These are phyloP conservation scores for Phytopythium ostracodes DNA, from an alignment of 352 stramenopile species.

Conservation along the genomic window DNA sequence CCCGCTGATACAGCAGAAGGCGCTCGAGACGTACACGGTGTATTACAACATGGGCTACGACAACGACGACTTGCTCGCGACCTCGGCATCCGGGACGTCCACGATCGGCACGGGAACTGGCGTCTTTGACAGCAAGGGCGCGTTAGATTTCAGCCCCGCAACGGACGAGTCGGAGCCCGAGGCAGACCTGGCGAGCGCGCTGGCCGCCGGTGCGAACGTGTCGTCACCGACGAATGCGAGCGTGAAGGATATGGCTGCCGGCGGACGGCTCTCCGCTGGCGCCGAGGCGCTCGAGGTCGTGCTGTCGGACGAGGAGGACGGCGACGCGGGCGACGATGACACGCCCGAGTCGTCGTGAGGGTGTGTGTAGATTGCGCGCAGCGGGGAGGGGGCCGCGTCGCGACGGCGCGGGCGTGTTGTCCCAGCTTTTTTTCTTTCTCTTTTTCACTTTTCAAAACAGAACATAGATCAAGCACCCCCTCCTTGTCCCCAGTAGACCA, in stretches of 20 bases:
- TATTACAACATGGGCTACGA: constrained; percentile 91
- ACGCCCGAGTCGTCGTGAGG: constrained; percentile 26
- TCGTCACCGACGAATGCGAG: constrained; percentile 8
- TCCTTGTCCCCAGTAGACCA: not conserved
- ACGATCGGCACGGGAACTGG: constrained; percentile 3
- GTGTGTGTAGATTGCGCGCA: not conserved
- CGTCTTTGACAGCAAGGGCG: constrained; percentile 27
- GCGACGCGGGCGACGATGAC: constrained; percentile 24
- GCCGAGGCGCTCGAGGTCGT: constrained; percentile 42
- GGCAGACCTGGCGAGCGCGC: constrained; percentile 21
- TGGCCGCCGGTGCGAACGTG: constrained; percentile 8
- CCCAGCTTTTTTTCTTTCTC: not conserved
- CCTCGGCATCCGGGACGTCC: constrained; percentile 7
- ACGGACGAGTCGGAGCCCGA: constrained; percentile 55
- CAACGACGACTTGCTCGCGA: constrained; percentile 47
- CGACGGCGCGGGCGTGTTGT: not conserved
- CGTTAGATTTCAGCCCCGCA: constrained; percentile 45
- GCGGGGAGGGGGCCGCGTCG: not conserved
- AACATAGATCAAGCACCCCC: constrained; percentile 3
- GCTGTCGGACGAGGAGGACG: constrained; percentile 38
- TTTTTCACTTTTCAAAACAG: constrained; percentile 3
- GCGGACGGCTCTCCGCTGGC: constrained; percentile 27
- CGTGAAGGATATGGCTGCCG: constrained; percentile 25
- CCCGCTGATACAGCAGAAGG: constrained; percentile 80
- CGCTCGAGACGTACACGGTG: constrained; percentile 80